Evolutionary conservation across 2,329 filamentous ascomycete genomes (phyloP).

Genomic region (Ophiostoma triangulosporum): DNA sequence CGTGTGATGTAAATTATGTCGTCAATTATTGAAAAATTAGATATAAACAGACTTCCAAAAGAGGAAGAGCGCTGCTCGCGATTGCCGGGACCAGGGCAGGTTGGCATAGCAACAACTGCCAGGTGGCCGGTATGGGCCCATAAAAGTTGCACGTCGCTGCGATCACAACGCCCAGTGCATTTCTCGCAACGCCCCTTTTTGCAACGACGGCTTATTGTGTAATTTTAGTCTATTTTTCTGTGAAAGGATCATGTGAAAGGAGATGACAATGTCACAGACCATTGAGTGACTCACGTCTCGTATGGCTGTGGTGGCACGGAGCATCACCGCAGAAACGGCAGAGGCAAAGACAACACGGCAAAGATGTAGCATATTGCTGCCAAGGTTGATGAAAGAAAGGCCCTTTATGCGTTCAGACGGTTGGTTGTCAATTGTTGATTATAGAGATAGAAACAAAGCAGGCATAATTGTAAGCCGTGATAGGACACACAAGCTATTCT

Average conservation of each 20-base stretch:
- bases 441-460: no score
- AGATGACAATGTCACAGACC: background rate
- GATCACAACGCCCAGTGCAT: slow-evolving; percentile 2
- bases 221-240: background rate
- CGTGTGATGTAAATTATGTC: background rate
- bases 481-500: no score
- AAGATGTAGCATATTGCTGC: no score
- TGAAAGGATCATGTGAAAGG: no score
- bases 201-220: background rate
- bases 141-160: background rate
- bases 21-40: background rate
- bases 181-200: background rate
- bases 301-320: background rate
- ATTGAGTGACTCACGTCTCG: slow-evolving; percentile 3
- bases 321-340: slow-evolving; percentile 3
- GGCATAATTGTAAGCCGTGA: no score
- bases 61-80: background rate
- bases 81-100: background rate
- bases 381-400: no score
- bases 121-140: slow-evolving; percentile 5
- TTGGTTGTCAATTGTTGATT: no score
- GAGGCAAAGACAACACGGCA: no score
- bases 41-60: slow-evolving; percentile 11
- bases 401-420: no score
- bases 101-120: slow-evolving; percentile 11